These are phyloP conservation scores for Lophiostoma macrostomum DNA, from an alignment of 495 filamentous ascomycete genomes.

Conservation along the genomic window DNA sequence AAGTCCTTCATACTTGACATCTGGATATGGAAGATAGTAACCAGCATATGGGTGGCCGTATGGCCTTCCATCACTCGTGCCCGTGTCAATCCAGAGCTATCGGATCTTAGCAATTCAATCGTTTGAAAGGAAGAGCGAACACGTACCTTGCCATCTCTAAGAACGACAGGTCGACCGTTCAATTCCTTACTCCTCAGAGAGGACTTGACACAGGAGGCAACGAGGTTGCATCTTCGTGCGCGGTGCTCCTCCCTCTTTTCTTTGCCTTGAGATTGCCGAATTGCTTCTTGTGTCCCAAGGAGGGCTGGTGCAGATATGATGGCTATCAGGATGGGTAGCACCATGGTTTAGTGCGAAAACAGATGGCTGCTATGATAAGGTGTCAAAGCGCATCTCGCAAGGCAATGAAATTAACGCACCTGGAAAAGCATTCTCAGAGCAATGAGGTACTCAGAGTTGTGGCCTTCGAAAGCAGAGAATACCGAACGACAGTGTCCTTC, in stretches of 20 bases:
- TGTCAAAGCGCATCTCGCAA: not conserved
- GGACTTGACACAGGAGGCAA: conserved; percentile 33
- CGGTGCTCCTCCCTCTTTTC: conserved; percentile 40
- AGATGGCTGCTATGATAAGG: too few relatives aligned
- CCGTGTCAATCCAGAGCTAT: conserved; percentile 38
- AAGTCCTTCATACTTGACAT: conserved; percentile 33
- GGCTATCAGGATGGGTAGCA: conserved; percentile 34
- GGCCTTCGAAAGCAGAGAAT: too few relatives aligned
- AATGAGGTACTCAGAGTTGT: too few relatives aligned
- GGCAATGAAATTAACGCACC: too few relatives aligned
- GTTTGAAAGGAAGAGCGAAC: not conserved
- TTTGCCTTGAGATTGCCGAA: conserved; percentile 36
- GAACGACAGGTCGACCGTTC: conserved; percentile 35
- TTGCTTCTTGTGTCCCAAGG: conserved; percentile 39
- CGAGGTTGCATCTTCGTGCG: conserved; percentile 35
- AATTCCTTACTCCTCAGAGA: conserved; percentile 31
- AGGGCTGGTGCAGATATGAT: conserved; percentile 34
- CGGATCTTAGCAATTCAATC: not conserved
- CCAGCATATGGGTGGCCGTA: conserved; percentile 35
- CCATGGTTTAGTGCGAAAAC: conserved; percentile 28
- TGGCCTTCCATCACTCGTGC: conserved; percentile 18
- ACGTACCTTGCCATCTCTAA: conserved; percentile 34
- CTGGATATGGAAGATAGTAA: conserved; percentile 37
- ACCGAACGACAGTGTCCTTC: too few relatives aligned
- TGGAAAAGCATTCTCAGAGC: too few relatives aligned